These are phyloP conservation scores for Cucumis cinereus DNA, from an alignment of 306 rosid species.

Conservation along the genomic window DNA sequence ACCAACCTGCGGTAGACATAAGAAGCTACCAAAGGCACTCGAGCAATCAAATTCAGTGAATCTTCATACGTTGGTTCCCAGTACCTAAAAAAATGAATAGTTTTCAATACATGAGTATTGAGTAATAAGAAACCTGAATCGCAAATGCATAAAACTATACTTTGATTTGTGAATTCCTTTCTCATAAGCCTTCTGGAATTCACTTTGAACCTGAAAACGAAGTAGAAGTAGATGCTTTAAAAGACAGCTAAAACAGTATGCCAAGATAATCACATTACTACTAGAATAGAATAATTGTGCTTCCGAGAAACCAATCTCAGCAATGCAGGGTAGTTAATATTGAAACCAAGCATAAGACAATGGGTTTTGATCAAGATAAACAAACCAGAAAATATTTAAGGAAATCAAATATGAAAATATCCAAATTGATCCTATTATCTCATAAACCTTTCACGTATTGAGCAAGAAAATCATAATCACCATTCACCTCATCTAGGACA, in stretches of 20 bases:
- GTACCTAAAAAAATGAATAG: slow-evolving; percentile 38
- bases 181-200: slow-evolving; percentile 84
- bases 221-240: slow-evolving; percentile 1
- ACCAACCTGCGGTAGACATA: slow-evolving; percentile 82
- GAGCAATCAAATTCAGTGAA: slow-evolving; percentile 80
- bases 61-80: slow-evolving; percentile 99
- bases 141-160: slow-evolving; percentile 25
- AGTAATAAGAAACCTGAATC: slow-evolving; percentile 13
- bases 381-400: neutral
- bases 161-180: slow-evolving; percentile 66
- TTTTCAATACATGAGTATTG: slow-evolving; percentile 11
- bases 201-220: slow-evolving; percentile 73
- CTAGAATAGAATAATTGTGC: neutral
- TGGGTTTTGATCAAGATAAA: neutral
- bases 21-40: slow-evolving; percentile 77
- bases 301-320: neutral
- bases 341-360: neutral
- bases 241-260: neutral
- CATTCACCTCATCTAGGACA: neutral
- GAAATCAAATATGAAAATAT: neutral
- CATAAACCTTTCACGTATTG: neutral
- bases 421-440: neutral
- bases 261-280: neutral
- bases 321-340: neutral
- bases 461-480: neutral